Conservation (phyloP, 2,329 filamentous ascomycete species). For the Endothia cerciana region DNA sequence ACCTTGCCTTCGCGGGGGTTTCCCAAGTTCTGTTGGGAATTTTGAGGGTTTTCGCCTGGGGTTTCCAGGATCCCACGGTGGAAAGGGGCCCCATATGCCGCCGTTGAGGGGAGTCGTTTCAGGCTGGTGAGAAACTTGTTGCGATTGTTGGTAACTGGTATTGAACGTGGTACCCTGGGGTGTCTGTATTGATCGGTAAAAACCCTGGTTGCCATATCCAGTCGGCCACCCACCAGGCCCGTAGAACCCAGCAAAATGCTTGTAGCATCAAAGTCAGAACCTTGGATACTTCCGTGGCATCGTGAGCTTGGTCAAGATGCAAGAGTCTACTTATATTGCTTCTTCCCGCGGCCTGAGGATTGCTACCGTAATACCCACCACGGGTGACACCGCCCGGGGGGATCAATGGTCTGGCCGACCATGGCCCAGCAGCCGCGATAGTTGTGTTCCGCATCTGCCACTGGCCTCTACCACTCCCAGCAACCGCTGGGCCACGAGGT, state of each 20-base stretch:
- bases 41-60: not conserved
- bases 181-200: not conserved
- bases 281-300: not conserved
- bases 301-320: not conserved
- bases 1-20: too few relatives aligned
- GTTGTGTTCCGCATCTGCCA: not conserved
- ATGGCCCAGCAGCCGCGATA: not conserved
- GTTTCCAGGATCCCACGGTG: not conserved
- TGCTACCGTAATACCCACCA: not conserved
- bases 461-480: not conserved
- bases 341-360: not conserved
- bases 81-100: constrained; percentile 1
- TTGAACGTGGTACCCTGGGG: not conserved
- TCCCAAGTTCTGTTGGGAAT: not conserved
- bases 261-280: not conserved
- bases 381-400: not conserved
- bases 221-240: not conserved
- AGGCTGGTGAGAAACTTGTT: not conserved
- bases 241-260: not conserved
- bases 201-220: not conserved
- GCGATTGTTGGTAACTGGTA: not conserved
- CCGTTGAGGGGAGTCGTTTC: not conserved
- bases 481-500: not conserved
- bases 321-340: not conserved
- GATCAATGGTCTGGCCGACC: not conserved